These are phyloP conservation scores for Sclerospora graminicola DNA, from an alignment of 352 stramenopile genomes.

Conservation along the genomic window DNA sequence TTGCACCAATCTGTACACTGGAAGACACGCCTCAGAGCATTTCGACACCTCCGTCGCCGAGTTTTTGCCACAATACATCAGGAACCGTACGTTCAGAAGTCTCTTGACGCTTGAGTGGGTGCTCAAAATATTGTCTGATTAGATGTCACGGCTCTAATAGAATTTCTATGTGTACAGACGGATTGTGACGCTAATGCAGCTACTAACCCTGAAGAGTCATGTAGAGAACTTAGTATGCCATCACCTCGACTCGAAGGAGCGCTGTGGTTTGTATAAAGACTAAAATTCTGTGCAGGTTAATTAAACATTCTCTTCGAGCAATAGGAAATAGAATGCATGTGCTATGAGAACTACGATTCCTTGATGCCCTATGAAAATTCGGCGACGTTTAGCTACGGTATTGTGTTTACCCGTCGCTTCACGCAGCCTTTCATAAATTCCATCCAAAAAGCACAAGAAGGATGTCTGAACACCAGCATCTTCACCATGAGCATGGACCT, in stretches of 20 bases:
- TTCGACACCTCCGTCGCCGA: neutral
- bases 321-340: constrained; percentile 16
- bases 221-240: constrained; percentile 7
- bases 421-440: constrained; percentile 7
- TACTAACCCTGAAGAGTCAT: constrained; percentile 4
- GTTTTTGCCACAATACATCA: constrained; percentile 1
- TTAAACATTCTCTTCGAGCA: constrained; percentile 6
- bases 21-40: neutral
- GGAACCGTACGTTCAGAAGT: constrained; percentile 15
- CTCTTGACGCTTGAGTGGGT: constrained; percentile 4
- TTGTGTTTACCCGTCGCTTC: constrained; percentile 12
- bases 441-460: too few relatives aligned
- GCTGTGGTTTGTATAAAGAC: constrained; percentile 19
- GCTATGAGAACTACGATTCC: neutral
- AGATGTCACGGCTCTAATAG: constrained; percentile 8
- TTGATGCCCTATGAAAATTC: constrained; percentile 1
- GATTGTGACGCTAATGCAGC: constrained; percentile 1
- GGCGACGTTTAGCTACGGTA: too few relatives aligned
- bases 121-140: neutral
- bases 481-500: constrained; percentile 10
- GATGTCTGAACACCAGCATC: constrained; percentile 15
- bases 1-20: neutral
- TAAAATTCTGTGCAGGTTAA: constrained; percentile 5
- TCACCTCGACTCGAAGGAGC: constrained; percentile 15
- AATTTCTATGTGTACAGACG: constrained; percentile 10